phyloP scores from a whole-genome alignment of 2,329 filamentous ascomycete species.

The Aspergillus bombycis region DNA sequence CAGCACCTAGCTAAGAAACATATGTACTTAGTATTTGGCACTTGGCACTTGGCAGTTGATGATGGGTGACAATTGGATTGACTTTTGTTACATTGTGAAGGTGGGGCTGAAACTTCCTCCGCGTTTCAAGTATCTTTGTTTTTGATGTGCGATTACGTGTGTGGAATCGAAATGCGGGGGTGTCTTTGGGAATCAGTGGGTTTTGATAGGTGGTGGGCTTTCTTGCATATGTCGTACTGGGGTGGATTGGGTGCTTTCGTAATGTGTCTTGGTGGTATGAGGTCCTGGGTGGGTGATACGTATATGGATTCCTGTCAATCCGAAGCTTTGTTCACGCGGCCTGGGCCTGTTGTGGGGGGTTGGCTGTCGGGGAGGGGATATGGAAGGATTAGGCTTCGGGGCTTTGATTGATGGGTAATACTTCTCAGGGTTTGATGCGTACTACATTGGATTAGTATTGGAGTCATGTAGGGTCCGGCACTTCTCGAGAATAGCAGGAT shows the following conservation, averaged over 20 bases:
- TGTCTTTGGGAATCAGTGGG: not conserved
- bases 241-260: not conserved
- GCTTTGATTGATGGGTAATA: not conserved
- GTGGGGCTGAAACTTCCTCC: constrained; percentile 1
- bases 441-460: not conserved
- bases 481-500: not conserved
- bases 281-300: not conserved
- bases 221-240: not conserved
- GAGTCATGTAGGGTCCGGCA: not conserved
- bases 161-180: constrained; percentile 1
- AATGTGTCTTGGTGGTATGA: not conserved
- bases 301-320: not conserved
- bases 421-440: not conserved
- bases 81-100: not conserved
- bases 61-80: not conserved
- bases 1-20: too few species aligned
- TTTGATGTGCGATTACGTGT: not conserved
- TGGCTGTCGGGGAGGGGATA: not conserved
- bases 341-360: not conserved
- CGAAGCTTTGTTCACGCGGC: not conserved
- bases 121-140: constrained; percentile 1
- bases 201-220: not conserved
- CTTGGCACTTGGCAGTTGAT: not conserved
- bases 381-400: not conserved
- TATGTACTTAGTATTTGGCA: too few species aligned